phyloP scores from a whole-genome alignment of 2,329 filamentous ascomycete species.

The Colletotrichum eleusines region DNA sequence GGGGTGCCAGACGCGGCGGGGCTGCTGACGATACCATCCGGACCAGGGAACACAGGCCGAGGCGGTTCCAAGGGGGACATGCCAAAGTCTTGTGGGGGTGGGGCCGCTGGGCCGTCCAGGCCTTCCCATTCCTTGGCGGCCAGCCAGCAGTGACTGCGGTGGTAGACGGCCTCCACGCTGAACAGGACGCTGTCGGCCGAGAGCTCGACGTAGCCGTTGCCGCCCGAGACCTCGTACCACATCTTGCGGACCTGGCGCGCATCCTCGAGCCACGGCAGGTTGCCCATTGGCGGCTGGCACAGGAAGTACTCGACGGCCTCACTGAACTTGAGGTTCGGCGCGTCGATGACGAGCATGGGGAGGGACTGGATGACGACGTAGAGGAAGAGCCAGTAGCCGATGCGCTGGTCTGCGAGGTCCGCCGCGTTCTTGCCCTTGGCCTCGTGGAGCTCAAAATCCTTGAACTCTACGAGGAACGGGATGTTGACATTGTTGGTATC shows the following conservation, averaged over 20 bases:
- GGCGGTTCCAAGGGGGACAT: constrained; percentile 56
- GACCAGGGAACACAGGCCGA: constrained; percentile 51
- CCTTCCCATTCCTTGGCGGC: constrained; percentile 65
- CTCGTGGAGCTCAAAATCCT: constrained; percentile 77
- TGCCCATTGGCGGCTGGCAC: constrained; percentile 79
- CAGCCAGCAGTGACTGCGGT: constrained; percentile 69
- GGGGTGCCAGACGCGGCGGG: constrained; percentile 46
- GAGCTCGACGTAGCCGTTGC: constrained; percentile 66
- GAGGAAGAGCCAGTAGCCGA: constrained; percentile 85
- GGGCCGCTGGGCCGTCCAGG: constrained; percentile 46
- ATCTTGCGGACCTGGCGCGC: constrained; percentile 72
- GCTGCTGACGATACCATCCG: constrained; percentile 46
- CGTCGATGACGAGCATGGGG: constrained; percentile 82
- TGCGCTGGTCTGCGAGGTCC: constrained; percentile 78
- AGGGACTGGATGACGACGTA: constrained; percentile 83
- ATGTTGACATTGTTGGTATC: constrained; percentile 71
- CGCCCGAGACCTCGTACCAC: constrained; percentile 81
- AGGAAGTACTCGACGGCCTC: constrained; percentile 86
- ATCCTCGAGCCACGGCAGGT: constrained; percentile 79
- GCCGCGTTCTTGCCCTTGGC: constrained; percentile 71
- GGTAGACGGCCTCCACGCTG: constrained; percentile 71
- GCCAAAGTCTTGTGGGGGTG: constrained; percentile 49
- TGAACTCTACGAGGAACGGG: constrained; percentile 78
- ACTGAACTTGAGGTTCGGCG: constrained; percentile 74
- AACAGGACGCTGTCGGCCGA: constrained; percentile 71